phyloP scores from a whole-genome alignment of 345 rosid genomes.

The Salix purpurea region DNA sequence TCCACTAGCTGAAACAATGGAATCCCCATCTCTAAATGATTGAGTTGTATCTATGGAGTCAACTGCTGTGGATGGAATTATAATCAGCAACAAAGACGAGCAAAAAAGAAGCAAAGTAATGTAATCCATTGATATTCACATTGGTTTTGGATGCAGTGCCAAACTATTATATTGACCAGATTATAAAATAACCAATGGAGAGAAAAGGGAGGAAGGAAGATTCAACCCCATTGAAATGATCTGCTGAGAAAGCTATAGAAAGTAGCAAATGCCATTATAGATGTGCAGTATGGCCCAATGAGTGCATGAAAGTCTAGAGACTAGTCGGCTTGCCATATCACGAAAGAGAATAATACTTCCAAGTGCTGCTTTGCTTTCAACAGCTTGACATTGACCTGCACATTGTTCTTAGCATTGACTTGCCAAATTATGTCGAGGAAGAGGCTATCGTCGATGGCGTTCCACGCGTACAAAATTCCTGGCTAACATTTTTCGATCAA shows the following conservation, averaged over 20 bases:
- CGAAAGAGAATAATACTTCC: background rate
- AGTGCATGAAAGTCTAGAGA: background rate
- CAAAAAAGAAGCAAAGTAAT: background rate
- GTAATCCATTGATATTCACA: background rate
- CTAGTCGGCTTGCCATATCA: too few species aligned
- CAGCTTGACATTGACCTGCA: background rate
- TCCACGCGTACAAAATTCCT: too few species aligned
- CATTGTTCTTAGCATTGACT: background rate
- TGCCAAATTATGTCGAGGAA: too few species aligned
- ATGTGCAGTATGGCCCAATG: background rate
- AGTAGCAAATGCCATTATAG: background rate
- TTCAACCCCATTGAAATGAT: background rate
- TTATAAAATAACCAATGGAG: background rate
- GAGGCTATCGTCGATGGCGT: too few species aligned
- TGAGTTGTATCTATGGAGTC: background rate
- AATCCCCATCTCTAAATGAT: background rate
- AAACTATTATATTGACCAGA: background rate
- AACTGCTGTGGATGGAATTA: background rate
- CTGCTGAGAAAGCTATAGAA: background rate
- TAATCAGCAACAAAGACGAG: background rate
- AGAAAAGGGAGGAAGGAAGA: background rate
- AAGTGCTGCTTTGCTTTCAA: background rate
- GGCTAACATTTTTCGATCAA: too few species aligned
- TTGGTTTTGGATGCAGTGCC: background rate
- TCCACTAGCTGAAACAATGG: background rate